Evolutionary conservation across 1,139 yeast species (phyloP).

Genomic region (Candida labiduridarum): DNA sequence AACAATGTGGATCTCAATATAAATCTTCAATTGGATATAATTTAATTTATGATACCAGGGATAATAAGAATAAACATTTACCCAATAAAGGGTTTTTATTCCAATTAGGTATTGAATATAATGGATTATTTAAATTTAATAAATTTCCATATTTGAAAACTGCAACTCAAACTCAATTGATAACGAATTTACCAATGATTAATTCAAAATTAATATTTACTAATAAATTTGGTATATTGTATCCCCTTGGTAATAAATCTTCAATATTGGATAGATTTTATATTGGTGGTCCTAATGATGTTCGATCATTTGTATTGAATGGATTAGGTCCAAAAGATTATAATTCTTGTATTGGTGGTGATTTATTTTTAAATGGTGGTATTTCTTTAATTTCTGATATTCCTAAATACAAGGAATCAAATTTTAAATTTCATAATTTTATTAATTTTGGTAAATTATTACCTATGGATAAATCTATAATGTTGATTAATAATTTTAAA

Average conservation of each 20-base stretch:
- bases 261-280: conserved; percentile 63
- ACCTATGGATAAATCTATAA: conserved; percentile 32
- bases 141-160: conserved; percentile 44
- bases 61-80: conserved; percentile 49
- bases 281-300: conserved; percentile 79
- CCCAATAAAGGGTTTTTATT: conserved; percentile 61
- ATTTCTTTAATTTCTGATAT: conserved; percentile 64
- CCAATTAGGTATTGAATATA: conserved; percentile 59
- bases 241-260: conserved; percentile 31
- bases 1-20: conserved; percentile 60
- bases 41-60: conserved; percentile 57
- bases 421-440: conserved; percentile 70
- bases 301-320: conserved; percentile 72
- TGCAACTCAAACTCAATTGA: conserved; percentile 50
- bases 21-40: conserved; percentile 61
- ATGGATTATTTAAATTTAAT: conserved; percentile 41
- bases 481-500: conserved; percentile 22
- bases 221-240: conserved; percentile 55
- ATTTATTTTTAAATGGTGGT: conserved; percentile 72
- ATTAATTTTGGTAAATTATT: conserved; percentile 74
- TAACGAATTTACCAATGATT: conserved; percentile 25
- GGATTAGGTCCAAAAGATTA: conserved; percentile 86
- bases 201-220: conserved; percentile 43
- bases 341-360: conserved; percentile 74
- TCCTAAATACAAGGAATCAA: conserved; percentile 62